Base-by-base conservation (phyloP, 495 filamentous ascomycete genomes). In the Usnea hakonensis region DNA sequence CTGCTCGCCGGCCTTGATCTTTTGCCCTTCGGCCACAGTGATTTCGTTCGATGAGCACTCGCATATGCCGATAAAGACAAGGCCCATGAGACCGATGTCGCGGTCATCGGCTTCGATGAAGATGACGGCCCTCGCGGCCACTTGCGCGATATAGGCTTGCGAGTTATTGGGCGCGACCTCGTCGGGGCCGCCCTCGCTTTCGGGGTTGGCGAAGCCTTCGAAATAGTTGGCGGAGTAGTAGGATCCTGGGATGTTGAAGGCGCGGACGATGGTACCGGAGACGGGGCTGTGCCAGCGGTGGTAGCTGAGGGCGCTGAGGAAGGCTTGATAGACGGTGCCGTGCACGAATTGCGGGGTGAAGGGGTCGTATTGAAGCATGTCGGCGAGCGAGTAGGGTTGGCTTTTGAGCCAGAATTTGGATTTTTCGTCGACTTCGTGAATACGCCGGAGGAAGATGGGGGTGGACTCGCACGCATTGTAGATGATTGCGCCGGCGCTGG, bases 281-380 rank as follows among this genome's bases (percentile, higher is more conserved):
- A 89, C 83, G 26, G 87, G 87, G 0, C 79, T 66, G 69, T 89
- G 85, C 87, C 87, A 90, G 6, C 85, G 80, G 69, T 90, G 87
- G 65, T 90, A 90, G 56, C 80, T 84, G 36, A 87, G 68, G 3
- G 83, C 79, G 23, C 79, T 83, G 5, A 89, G 74, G 65, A 85
- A 88, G 0, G 84, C 85, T 63, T 90, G 86, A 67, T 89, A 90
- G 7, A 90, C 72, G 0, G 83, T 87, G 0, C 80, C 84, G 0
- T 76, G 77, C 21, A 77, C 75, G 66, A 89, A 89, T 19, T 82
- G 72, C 6, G 41, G 23, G 0, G 81, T 74, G 5, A 83, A 70
- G 0, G 75, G 65, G 61, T 86, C 78, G 64, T 83, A 70, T 0
- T 71, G 78, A 1, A 89, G 76, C 81, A 90, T 89, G 68, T 89